Evolutionary conservation across 2,329 filamentous ascomycete species (phyloP), one percentile per base, ranked within the genome.

Genomic region (Ampelomyces quisqualis): DNA sequence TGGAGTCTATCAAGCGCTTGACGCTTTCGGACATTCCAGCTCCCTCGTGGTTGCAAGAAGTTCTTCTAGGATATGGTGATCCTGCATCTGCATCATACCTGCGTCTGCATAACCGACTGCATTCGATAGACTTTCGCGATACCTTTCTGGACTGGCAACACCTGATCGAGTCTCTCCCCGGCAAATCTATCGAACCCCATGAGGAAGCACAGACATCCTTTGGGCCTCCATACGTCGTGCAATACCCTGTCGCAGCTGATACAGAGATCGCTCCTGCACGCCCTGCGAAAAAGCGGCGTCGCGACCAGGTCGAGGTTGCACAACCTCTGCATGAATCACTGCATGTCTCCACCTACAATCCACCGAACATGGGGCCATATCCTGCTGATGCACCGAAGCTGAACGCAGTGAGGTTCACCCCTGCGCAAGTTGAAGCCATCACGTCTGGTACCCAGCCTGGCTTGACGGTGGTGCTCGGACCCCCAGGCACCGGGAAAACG

Each of bases 401-500:
- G 31, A 98, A 97, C 62, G 71, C 75, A 28, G 80, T 97, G 35
- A 87, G 89, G 20, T 98, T 97, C 63, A 98, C 93, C 4, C 82
- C 91, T 22, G 82, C 87, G 24, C 93, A 97, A 69, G 80, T 95
- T 19, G 88, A 97, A 65, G 93, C 93, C 18, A 93, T 98, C 58
- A 83, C 87, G 45, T 96, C 91, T 27, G 93, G 93, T 14, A 90
- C 88, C 5, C 94, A 98, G 59, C 91, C 93, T 23, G 93, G 94
- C 14, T 77, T 98, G 36, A 96, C 91, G 1, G 81, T 98, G 33
- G 86, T 98, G 55, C 88, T 98, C 48, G 93, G 93, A 1, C 93
- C 93, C 38, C 93, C 93, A 6, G 93, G 93, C 39, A 98, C 93
- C 5, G 93, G 94, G 49, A 98, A 98, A 74, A 98, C 93, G n/a